Evolutionary conservation across 1,284 basidiomycete species (phyloP), one percentile per base, ranked within the genome.

Genomic region (Schizopora paradoxa): DNA sequence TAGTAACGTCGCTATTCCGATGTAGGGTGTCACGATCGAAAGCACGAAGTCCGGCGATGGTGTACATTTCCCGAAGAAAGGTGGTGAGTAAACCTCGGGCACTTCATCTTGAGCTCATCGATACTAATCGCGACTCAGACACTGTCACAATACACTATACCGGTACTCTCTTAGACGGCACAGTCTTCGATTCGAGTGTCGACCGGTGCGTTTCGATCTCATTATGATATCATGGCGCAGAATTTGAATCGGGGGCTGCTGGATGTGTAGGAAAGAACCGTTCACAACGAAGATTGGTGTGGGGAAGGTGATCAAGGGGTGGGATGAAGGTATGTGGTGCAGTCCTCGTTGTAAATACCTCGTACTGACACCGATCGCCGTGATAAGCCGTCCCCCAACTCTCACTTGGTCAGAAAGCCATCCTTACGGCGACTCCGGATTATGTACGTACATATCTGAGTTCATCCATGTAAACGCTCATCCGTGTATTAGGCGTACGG

Each of bases 251-350:
- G 28, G 28, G 8, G 11, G 28, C 26, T 13, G 29, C 42, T 33
- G 21, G 32, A 27, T 47, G 36, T 35, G 43, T 51, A 86, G 84
- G 41, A 65, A 66, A 0, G 6, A 7, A 0, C 79, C 88, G 2
- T 93, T 93, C 65, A 62, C 70, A 58, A 90, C 86, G 18, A 61
- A 74, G 59, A 92, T 94, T 55, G 89, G 87, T 45, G 71, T 82
- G 36, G 85, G 84, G 28, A 81, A 81, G 62, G 89, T 92, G 45
- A 92, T 92, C 68, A 83, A 75, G 63, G 91, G 90, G 33, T 94
- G 91, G 91, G 90, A 94, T 61, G 89, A 92, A 66, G 89, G 90
- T 87, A 59, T 61, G 73, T 67, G 22, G 11, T 38, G 18, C 27
- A 45, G 50, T 37, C 21, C 51, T 27, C 38, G 41, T 43, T 18